Percentiles rank a stretch among this genome's conserved stretches.
phyloP scores from a whole-genome alignment of 2,329 filamentous ascomycete species.

The Neonectria hederae region DNA sequence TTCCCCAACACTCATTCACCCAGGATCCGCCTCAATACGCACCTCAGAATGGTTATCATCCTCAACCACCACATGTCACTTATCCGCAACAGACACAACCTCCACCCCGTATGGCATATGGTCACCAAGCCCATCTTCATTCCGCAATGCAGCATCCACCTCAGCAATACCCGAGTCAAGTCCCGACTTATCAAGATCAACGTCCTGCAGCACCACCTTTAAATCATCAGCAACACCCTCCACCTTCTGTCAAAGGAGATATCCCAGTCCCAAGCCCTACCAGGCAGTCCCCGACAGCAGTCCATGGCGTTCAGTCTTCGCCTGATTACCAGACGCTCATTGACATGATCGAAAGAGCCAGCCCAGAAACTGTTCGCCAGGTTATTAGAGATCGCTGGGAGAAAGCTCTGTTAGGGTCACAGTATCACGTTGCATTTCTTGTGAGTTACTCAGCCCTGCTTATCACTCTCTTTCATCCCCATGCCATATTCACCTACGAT shows the following conservation, averaged over 20 bases:
- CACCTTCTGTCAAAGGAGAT: background rate
- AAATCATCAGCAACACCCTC: background rate
- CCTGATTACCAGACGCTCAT: conserved; percentile 37
- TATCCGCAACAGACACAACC: background rate
- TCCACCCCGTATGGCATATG: background rate
- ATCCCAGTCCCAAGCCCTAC: background rate
- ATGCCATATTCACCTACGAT: background rate
- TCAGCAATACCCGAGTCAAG: background rate
- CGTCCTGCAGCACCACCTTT: background rate
- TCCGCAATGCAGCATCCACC: background rate
- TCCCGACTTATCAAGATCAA: background rate
- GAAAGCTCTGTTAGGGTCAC: conserved; percentile 59
- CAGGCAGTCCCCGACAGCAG: background rate
- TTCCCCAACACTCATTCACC: conserved; percentile 9
- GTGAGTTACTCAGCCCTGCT: conserved; percentile 50
- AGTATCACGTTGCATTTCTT: conserved; percentile 63
- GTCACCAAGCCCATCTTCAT: background rate
- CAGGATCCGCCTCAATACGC: conserved; percentile 8
- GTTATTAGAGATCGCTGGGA: conserved; percentile 62
- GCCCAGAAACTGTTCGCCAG: conserved; percentile 58
- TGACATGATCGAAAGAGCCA: conserved; percentile 49
- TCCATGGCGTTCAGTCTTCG: conserved; percentile 42
- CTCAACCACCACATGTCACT: background rate
- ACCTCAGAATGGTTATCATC: background rate
- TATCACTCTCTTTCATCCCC: background rate